Evolutionary conservation across 202 grass and related monocot genomes (phyloP), one percentile per base, ranked within the genome.

Genomic region (Brachypodium distachyon): DNA sequence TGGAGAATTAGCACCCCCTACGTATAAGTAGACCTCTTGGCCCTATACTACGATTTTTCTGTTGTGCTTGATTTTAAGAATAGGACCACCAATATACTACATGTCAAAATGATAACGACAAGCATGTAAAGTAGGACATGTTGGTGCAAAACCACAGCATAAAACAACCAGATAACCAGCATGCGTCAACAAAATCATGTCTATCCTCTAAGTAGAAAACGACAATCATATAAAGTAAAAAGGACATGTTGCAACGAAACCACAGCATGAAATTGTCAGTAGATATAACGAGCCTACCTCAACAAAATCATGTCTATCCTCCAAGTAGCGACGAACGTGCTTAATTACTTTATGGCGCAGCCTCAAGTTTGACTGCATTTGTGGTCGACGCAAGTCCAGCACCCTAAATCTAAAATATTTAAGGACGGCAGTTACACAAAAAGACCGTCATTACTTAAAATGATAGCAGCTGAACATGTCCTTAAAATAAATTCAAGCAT

Each of bases 331-430:
- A 49, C 91, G 89, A 51, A 92, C 80, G 27, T 90, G 65, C 76
- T 95, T 98, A 77, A 95, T 76, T 77, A 98, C 91, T 65, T 81
- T 92, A 88, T 98, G 96, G n/a, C 96, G 84, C 31, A 98, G 70
- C 52, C 91, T 88, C 77, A 98, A 43, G 66, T 98, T 98, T 63
- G 89, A 95, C 61, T 98, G 96, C 96, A 98, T 98, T 74, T 98
- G 96, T 60, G 81, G 86, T 53, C 91, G 89, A 41, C 91, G 87
- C 69, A 98, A 81, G 23, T 95, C 96, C 70, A 98, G 75, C 10
- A 98, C 90, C 62, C 96, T 88, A 88, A 85, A 98, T 88, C 96
- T 98, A 79, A 12, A 81, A 60, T 31, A 70, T 63, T 82, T 18
- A 43, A 22, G 13, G 26, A n/a, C n/a, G 11, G 38, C 21, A 73